A percentile compares a stretch with the other conserved stretches of the same genome.
phyloP scores from a whole-genome alignment of 495 filamentous ascomycete species.

The Saxophila tyrrhenica region DNA sequence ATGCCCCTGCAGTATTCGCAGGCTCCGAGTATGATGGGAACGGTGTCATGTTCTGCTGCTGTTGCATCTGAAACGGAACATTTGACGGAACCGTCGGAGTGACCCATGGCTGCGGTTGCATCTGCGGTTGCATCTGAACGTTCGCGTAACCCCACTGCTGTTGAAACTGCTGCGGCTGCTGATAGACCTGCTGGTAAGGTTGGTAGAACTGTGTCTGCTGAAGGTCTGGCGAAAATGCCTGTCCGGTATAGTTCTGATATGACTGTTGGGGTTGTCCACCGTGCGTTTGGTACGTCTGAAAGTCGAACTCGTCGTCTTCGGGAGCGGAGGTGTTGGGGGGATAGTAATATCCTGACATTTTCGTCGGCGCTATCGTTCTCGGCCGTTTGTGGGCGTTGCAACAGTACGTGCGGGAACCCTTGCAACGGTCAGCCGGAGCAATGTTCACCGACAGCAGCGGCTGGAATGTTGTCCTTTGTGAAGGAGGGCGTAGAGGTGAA shows the following conservation, averaged over 20 bases:
- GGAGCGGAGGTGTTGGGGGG: background rate
- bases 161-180: background rate
- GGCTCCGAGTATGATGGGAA: conserved; percentile 4
- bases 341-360: conserved; percentile 7
- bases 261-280: background rate
- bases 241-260: background rate
- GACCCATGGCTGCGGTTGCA: background rate
- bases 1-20: background rate
- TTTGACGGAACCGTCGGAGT: conserved; percentile 10
- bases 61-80: background rate
- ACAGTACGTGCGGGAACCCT: background rate
- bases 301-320: conserved; percentile 4
- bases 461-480: too few relatives aligned
- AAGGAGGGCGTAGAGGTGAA: too few relatives aligned
- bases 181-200: background rate
- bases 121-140: background rate
- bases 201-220: background rate
- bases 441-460: background rate
- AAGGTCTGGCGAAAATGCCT: background rate
- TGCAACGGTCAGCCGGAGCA: background rate
- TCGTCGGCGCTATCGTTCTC: background rate
- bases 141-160: background rate
- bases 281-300: background rate
- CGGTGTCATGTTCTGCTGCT: background rate
- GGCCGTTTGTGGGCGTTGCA: background rate